Evolutionary conservation across 371 early-diverging fungal genomes (phyloP), one percentile per base, ranked within the genome.

Genomic region (Rhizomucor pusillus): DNA sequence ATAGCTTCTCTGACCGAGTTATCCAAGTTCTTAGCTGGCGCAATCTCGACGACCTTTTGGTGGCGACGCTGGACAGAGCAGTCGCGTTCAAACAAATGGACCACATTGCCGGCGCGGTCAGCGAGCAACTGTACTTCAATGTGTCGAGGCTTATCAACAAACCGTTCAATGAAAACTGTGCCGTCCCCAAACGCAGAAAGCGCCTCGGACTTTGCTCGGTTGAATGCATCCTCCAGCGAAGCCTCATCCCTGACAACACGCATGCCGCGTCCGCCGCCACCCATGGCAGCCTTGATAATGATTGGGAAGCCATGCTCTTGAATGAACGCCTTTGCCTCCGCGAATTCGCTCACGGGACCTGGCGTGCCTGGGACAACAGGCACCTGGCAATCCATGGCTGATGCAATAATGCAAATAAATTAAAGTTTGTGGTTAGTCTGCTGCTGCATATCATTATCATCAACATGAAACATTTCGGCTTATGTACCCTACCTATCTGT

Each of bases 211-310:
- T 86, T 81, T 5, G 93, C 94, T 20, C 90, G 87, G 45, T 81
- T 76, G 66, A 94, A 95, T 19, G 90, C 75, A 46, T 86, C 81
- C 43, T 76, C 80, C 12, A 94, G 70, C 9, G 84, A 75, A 5
- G 69, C 75, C 25, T 69, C 68, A 44, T 84, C 84, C 53, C 90
- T 84, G 25, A 95, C 94, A 7, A 92, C 92, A 57, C 95, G 87
- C 94, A 98, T 95, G 57, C 98, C 99, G 67, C 97, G 91, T 35
- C 99, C 99, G 65, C 99, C 99, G 51, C 97, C 95, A 39, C 95
- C 95, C 88, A 92, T 91, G 14, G 95, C 92, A 4, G 95, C 94
- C 75, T 99, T 99, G 76, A 98, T 90, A 54, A 99, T 96, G 55
- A 98, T 82, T 0, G 98, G 98, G 70, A 91, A 90, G 0, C 95